Evolutionary conservation across 768 basidiomycete genomes (phyloP), one percentile per base, ranked within the genome.

Genomic region (Tricholoma sp.): DNA sequence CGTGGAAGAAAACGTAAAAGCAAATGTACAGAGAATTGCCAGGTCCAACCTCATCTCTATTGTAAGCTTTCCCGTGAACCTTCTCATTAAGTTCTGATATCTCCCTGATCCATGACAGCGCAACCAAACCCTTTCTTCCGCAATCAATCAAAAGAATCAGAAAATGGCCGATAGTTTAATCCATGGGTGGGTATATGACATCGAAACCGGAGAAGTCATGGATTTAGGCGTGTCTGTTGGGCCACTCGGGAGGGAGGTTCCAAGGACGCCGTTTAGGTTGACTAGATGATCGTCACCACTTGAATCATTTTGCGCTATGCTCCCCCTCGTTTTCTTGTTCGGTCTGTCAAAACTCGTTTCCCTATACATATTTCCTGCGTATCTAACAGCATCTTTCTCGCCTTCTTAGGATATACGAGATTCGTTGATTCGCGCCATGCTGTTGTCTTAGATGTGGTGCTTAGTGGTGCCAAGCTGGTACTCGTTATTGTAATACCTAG

Each of bases 1-100:
- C 5, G 73, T 78, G 3, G 77, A 78, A 56, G 76, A 78, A 56
- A 77, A 78, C 37, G 73, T 77, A 11, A 76, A 66, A 49, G 61
- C 59, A 3, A 64, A 66, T 21, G 68, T 69, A 6, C 56, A 53
- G n/a, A 56, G 63, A 5, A 59, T 69, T 18, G 61, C 63, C 2
- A 55, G 50, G 7, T 64, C 63, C 19, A 39, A 39, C 0, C 57
- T 69, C 2, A 63, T 69, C 19, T 29, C 61, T 5, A 63, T 61
- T 12, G 67, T 68, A 59, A n/a, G 43, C 37, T 6, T 11, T 41
- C 37, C n/a, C 14, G 14, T 21, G n/a, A 18, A 19, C 18, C 9
- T 29, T 9, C 10, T 6, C 16, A 18, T 12, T 6, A 41, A n/a
- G 18, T 29, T 45, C n/a, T 27, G 27, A 4, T 18, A 0, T 45